Base-by-base conservation (phyloP, 106 monocot species). In the Phalaenopsis equestris region DNA sequence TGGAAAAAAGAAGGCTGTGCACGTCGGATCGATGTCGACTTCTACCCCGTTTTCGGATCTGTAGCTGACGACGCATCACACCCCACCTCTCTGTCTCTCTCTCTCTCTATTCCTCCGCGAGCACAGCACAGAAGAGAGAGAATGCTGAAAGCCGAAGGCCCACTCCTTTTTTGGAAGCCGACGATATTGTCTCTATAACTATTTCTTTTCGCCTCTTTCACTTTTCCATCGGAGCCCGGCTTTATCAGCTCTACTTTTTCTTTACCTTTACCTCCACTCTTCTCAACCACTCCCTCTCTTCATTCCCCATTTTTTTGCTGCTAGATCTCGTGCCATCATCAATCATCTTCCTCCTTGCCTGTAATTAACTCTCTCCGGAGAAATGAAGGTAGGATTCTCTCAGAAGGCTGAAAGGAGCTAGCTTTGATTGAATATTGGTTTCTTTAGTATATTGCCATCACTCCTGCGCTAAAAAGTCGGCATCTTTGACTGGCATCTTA, bases 301-400 rank as follows among this genome's bases (percentile, higher is more conserved):
- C 23, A 2, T 36, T 16, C 12, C 47, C 46, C 2, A 16, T 36
- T 48, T 47, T 5, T 8, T 3, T 24, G 30, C 30, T 30, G 30
- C 30, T 30, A 30, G 30, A 30, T 30, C 68, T 48, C 0, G 39
- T 9, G n/a, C 65, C 42, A 11, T 24, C 64, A 42, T 75, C 43
- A 3, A 30, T 49, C 80, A 45, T 52, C 67, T 48, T 41, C 70
- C 15, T 42, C 42, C n/a, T 42, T n/a, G 56, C 38, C 37, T 30
- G 70, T 39, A 74, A 41, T 30, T 42, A 14, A 79, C 49, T 74
- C 43, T 43, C 19, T n/a, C 19, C 4, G 17, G 18, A 58, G n/a
- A 73, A 30, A 84, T 80, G 84, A 84, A 84, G 84, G 84, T 80
- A 21, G 84, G 10, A 38, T 58, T 5, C 21, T 61, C 21, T 6